A percentile compares a stretch with the other conserved stretches of the same genome.
Conservation (phyloP, 2,329 filamentous ascomycete genomes). For the Calonectria henricotiae region DNA sequence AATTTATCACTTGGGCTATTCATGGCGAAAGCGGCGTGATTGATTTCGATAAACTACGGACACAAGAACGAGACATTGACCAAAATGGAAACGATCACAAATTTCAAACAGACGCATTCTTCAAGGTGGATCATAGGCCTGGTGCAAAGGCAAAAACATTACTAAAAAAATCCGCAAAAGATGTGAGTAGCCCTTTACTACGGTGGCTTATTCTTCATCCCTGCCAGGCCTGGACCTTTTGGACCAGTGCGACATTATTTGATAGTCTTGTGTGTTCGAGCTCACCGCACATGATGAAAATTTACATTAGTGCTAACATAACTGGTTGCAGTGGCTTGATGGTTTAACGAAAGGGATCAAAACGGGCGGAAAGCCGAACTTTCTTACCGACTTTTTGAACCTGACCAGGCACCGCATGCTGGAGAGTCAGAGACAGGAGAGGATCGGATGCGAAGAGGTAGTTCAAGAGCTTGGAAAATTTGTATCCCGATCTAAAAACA, state of each 20-base stretch:
- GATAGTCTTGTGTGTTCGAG: background rate
- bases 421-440: background rate
- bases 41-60: constrained; percentile 1
- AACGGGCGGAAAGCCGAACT: background rate
- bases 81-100: background rate
- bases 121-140: background rate
- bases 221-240: too few relatives aligned
- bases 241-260: too few relatives aligned
- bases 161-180: background rate
- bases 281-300: too few relatives aligned
- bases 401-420: background rate
- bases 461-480: background rate
- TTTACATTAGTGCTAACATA: too few relatives aligned
- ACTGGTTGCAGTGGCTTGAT: background rate
- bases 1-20: constrained; percentile 35
- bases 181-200: background rate
- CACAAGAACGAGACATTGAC: background rate
- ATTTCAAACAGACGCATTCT: constrained; percentile 15
- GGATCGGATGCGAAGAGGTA: background rate
- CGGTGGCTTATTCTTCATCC: background rate
- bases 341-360: background rate
- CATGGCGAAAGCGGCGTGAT: constrained; percentile 25
- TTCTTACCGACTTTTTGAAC: background rate
- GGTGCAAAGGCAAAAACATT: background rate
- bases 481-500: background rate